A percentile compares a stretch with the other conserved stretches of the same genome.
phyloP scores from a whole-genome alignment of 2,329 filamentous ascomycete genomes.

The Mycosphaerella arachidis region DNA sequence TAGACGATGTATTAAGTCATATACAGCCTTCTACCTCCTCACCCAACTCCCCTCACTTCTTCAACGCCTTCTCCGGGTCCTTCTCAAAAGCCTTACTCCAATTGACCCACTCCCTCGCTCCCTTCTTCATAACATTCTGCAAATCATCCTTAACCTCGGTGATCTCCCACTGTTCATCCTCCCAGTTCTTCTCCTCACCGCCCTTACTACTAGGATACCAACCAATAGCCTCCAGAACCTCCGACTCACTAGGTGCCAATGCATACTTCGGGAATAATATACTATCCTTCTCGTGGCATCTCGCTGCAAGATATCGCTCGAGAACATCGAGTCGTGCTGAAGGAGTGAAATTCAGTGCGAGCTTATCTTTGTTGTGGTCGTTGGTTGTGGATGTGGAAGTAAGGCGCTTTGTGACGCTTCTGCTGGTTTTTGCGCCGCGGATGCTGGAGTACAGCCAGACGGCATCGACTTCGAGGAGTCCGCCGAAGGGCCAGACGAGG shows the following conservation, averaged over 20 bases:
- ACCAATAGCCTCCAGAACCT: constrained; percentile 42
- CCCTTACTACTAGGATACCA: constrained; percentile 38
- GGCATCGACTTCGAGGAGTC: constrained; percentile 35
- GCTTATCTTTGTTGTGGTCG: constrained; percentile 21
- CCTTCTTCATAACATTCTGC: constrained; percentile 13
- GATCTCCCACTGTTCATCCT: constrained; percentile 39
- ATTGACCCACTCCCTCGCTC: constrained; percentile 17
- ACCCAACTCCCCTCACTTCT: constrained; percentile 15
- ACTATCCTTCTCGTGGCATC: constrained; percentile 37
- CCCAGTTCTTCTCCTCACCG: constrained; percentile 36
- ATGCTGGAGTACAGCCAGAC: constrained; percentile 38
- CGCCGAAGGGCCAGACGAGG: constrained; percentile 33
- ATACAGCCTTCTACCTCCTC: neutral
- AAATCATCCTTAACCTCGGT: constrained; percentile 18
- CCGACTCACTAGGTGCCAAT: constrained; percentile 35
- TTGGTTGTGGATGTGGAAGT: constrained; percentile 11
- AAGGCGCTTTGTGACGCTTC: constrained; percentile 14
- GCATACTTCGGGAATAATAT: constrained; percentile 33
- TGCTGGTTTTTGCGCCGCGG: constrained; percentile 34
- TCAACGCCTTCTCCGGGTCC: constrained; percentile 25
- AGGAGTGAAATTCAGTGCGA: constrained; percentile 37
- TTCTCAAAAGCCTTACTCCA: constrained; percentile 32
- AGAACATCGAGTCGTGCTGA: constrained; percentile 36
- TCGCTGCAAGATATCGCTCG: constrained; percentile 37
- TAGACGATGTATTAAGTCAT: neutral